Conservation (phyloP, 306 rosid genomes). For the Quercus glauca region DNA sequence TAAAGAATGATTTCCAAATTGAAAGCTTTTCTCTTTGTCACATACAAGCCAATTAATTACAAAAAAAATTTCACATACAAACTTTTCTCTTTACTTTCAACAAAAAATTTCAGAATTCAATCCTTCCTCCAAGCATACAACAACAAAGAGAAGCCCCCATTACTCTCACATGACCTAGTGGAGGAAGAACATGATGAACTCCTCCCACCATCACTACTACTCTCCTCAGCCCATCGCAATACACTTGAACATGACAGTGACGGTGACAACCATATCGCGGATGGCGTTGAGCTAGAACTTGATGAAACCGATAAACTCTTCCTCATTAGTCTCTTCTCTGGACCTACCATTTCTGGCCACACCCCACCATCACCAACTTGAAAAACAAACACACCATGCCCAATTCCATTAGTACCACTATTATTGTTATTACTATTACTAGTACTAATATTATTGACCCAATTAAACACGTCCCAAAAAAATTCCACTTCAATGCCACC, state of each 20-base stretch:
- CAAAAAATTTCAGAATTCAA: slow-evolving; percentile 8
- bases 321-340: slow-evolving; percentile 67
- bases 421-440: slow-evolving; percentile 1
- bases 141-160: slow-evolving; percentile 62
- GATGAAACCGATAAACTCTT: slow-evolving; percentile 38
- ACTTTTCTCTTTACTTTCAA: no score
- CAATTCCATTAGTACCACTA: slow-evolving; percentile 17
- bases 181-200: slow-evolving; percentile 72
- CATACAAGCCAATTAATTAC: no score
- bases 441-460: slow-evolving; percentile 35
- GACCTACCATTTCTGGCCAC: slow-evolving; percentile 77
- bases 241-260: slow-evolving; percentile 50
- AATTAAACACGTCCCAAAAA: slow-evolving; percentile 76
- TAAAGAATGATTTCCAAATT: no score
- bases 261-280: slow-evolving; percentile 17
- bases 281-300: slow-evolving; percentile 23
- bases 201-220: slow-evolving; percentile 66
- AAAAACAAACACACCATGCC: slow-evolving; percentile 68
- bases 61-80: no score
- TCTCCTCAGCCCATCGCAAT: slow-evolving; percentile 82
- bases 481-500: slow-evolving; percentile 68
- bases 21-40: no score
- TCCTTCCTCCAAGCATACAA: slow-evolving; percentile 73
- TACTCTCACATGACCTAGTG: neutral
- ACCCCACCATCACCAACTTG: slow-evolving; percentile 72